Conservation (phyloP, 1,284 basidiomycete species). For the Melampsora americana region DNA sequence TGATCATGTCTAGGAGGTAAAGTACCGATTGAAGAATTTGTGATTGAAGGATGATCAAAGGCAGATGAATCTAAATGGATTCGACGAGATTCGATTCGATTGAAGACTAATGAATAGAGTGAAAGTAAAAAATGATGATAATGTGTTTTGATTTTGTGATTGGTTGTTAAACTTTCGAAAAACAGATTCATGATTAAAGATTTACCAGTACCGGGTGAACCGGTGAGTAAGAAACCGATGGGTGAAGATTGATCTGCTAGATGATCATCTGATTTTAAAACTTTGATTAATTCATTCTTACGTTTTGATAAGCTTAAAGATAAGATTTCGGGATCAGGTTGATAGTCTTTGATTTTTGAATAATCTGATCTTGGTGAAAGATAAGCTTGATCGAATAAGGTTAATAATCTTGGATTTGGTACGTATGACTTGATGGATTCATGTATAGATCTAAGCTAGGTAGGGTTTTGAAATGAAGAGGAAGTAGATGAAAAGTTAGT, state of each 20-base stretch:
- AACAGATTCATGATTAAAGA: slow-evolving; percentile 68
- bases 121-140: slow-evolving; percentile 68
- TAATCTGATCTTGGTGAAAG: not conserved
- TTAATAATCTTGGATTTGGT: slow-evolving; percentile 26
- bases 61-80: slow-evolving; percentile 50
- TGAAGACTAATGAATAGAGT: slow-evolving; percentile 66
- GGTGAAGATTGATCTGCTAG: slow-evolving; percentile 17
- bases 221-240: not conserved
- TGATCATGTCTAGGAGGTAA: slow-evolving; percentile 53
- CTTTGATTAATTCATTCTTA: slow-evolving; percentile 8
- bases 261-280: slow-evolving; percentile 13
- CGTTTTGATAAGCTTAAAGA: not conserved
- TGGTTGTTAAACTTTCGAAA: slow-evolving; percentile 57
- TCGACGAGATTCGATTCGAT: slow-evolving; percentile 53
- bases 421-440: slow-evolving; percentile 20
- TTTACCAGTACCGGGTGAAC: slow-evolving; percentile 54
- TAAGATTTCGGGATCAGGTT: not conserved
- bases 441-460: slow-evolving; percentile 29
- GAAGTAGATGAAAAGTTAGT: not conserved
- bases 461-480: too few species aligned
- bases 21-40: slow-evolving; percentile 56
- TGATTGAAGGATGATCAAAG: too few species aligned
- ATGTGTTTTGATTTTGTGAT: slow-evolving; percentile 65
- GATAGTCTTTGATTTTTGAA: not conserved
- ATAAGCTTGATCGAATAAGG: slow-evolving; percentile 23